Evolutionary conservation across 2,329 filamentous ascomycete genomes (phyloP).

Genomic region (Cadophora sp.): DNA sequence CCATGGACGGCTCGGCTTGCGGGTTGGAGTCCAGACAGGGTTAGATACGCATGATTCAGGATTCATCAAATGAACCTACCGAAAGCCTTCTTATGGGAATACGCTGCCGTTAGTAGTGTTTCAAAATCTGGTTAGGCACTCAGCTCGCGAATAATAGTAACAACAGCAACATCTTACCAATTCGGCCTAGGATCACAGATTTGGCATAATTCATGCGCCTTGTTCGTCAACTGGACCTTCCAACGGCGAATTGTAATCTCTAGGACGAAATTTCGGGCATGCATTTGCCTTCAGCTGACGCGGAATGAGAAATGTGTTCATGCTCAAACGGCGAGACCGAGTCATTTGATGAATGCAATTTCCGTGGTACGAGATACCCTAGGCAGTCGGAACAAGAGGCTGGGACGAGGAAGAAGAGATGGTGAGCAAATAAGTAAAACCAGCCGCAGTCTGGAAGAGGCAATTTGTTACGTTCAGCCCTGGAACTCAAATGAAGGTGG

Average conservation of each 20-base stretch:
- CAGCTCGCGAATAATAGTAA: not conserved
- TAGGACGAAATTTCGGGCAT: not conserved
- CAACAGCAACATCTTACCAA: not conserved
- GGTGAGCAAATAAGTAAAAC: not conserved
- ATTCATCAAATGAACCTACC: constrained; percentile 11
- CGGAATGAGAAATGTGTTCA: not conserved
- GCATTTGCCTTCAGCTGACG: constrained; percentile 10
- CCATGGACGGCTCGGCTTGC: constrained; percentile 1
- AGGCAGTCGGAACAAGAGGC: not conserved
- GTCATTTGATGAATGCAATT: not conserved
- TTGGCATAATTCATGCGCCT: constrained; percentile 23
- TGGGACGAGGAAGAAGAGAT: not conserved
- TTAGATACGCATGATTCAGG: not conserved
- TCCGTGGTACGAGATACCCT: not conserved
- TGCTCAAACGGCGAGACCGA: not conserved
- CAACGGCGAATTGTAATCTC: not conserved
- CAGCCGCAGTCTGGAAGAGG: not conserved
- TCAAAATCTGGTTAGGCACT: not conserved
- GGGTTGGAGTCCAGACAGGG: not conserved
- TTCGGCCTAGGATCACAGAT: not conserved
- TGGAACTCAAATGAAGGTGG: not conserved
- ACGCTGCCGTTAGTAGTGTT: constrained; percentile 8
- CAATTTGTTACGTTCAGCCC: not conserved
- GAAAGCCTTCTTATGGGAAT: not conserved
- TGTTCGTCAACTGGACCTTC: not conserved